Percentiles rank a stretch among this genome's conserved stretches.
Evolutionary conservation across 2,329 filamentous ascomycete species (phyloP).

Genomic region (Cladorrhinum sp.): DNA sequence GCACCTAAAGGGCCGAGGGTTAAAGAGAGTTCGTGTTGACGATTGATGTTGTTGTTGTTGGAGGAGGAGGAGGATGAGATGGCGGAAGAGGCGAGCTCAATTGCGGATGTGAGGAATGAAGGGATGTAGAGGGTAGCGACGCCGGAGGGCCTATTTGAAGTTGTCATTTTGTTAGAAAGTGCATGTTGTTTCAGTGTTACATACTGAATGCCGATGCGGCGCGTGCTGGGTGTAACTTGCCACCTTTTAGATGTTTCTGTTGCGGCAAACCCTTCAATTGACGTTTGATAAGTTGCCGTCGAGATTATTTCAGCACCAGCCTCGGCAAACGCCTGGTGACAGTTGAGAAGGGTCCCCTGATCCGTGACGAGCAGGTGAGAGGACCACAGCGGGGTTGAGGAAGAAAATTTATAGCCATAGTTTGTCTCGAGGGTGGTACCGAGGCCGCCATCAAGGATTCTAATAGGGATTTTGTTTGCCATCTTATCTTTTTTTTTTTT

Average conservation of each 20-base stretch:
- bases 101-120: slow-evolving; percentile 42
- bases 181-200: too few species aligned
- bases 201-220: too few species aligned
- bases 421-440: slow-evolving; percentile 62
- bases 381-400: slow-evolving; percentile 61
- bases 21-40: slow-evolving; percentile 46
- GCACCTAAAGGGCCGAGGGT: slow-evolving; percentile 66
- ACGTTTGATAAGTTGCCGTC: slow-evolving; percentile 67
- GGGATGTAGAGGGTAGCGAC: slow-evolving; percentile 40
- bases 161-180: neutral
- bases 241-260: too few species aligned
- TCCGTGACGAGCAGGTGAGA: slow-evolving; percentile 60
- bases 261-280: slow-evolving; percentile 51
- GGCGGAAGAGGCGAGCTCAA: slow-evolving; percentile 42
- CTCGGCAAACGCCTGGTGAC: slow-evolving; percentile 53
- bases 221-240: too few species aligned
- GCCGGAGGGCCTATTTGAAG: slow-evolving; percentile 39
- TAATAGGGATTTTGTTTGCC: slow-evolving; percentile 30
- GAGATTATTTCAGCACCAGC: slow-evolving; percentile 61
- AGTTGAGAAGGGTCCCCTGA: slow-evolving; percentile 47
- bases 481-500: neutral
- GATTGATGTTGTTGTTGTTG: too few species aligned
- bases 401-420: slow-evolving; percentile 50
- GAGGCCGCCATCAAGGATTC: slow-evolving; percentile 64
- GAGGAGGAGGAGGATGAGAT: too few species aligned